Conservation (phyloP, 2,329 filamentous ascomycete species). For the Fusarium udum region DNA sequence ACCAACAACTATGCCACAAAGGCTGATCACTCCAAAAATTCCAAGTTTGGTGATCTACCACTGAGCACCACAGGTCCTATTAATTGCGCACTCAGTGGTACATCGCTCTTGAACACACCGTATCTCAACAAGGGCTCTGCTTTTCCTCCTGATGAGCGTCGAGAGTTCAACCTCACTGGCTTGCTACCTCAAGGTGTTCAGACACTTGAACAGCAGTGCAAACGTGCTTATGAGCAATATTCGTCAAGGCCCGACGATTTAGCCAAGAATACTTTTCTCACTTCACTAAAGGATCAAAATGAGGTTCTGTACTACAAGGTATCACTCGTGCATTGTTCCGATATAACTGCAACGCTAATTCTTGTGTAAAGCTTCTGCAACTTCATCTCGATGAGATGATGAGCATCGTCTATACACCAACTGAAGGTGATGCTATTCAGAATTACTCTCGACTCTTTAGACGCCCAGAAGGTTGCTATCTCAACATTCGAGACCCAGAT, state of each 20-base stretch:
- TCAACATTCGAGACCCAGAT: constrained; percentile 76
- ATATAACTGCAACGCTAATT: constrained; percentile 17
- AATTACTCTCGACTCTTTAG: constrained; percentile 84
- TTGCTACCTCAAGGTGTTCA: constrained; percentile 78
- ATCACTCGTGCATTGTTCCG: not conserved
- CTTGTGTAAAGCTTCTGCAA: constrained; percentile 67
- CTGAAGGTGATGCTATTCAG: constrained; percentile 87
- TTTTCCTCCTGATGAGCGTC: constrained; percentile 75
- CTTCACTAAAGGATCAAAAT: constrained; percentile 86
- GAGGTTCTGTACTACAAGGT: constrained; percentile 82
- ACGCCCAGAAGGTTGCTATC: constrained; percentile 80
- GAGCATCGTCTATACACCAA: constrained; percentile 89
- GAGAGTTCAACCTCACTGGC: constrained; percentile 74
- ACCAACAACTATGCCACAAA: constrained; percentile 18
- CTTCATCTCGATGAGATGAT: constrained; percentile 89
- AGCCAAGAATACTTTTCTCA: constrained; percentile 89
- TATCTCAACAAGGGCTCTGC: constrained; percentile 83
- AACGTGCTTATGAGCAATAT: constrained; percentile 85
- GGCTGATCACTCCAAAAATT: constrained; percentile 31
- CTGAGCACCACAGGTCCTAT: constrained; percentile 50
- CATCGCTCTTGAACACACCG: constrained; percentile 49
- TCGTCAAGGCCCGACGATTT: constrained; percentile 68
- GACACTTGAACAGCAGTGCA: constrained; percentile 78
- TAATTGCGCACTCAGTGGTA: constrained; percentile 50
- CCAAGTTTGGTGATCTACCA: constrained; percentile 46